phyloP scores from a whole-genome alignment of 495 filamentous ascomycete species.

The Tetracladium setigerum region DNA sequence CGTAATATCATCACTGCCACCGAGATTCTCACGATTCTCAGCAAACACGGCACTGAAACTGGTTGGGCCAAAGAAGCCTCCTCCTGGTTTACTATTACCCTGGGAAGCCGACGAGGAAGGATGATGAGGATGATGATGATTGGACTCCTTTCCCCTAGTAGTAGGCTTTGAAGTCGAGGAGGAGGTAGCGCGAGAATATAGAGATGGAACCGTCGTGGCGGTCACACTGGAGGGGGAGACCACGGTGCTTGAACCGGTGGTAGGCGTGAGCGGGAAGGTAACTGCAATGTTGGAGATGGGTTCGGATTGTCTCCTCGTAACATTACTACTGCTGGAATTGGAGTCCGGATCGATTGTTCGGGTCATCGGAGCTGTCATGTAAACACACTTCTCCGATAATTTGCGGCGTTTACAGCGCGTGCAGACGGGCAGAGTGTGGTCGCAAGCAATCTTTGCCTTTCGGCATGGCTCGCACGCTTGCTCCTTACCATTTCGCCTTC shows the following conservation, averaged over 20 bases:
- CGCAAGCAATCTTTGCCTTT: conserved; percentile 43
- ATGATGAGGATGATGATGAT: background rate
- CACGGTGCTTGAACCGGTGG: conserved; percentile 5
- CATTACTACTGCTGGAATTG: too few species aligned
- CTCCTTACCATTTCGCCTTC: conserved; percentile 38
- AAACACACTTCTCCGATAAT: conserved; percentile 22
- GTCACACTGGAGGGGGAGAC: too few species aligned
- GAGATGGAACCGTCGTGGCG: too few species aligned
- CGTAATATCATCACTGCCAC: background rate
- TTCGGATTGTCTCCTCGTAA: background rate
- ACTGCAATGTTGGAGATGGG: background rate
- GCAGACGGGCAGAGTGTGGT: conserved; percentile 38
- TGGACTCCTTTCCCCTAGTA: background rate
- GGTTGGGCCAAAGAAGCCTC: conserved; percentile 9
- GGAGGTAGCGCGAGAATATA: background rate
- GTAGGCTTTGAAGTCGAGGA: background rate
- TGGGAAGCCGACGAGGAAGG: too few species aligned
- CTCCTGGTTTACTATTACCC: too few species aligned
- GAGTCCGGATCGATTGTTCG: background rate
- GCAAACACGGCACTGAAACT: conserved; percentile 20
- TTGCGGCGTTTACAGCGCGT: conserved; percentile 32
- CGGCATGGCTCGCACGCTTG: conserved; percentile 47
- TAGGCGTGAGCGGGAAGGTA: conserved; percentile 5
- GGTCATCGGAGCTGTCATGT: conserved; percentile 20
- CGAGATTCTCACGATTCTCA: conserved; percentile 18